These are phyloP conservation scores for Pythium graminicola DNA, from an alignment of 352 stramenopile species.

Conservation along the genomic window DNA sequence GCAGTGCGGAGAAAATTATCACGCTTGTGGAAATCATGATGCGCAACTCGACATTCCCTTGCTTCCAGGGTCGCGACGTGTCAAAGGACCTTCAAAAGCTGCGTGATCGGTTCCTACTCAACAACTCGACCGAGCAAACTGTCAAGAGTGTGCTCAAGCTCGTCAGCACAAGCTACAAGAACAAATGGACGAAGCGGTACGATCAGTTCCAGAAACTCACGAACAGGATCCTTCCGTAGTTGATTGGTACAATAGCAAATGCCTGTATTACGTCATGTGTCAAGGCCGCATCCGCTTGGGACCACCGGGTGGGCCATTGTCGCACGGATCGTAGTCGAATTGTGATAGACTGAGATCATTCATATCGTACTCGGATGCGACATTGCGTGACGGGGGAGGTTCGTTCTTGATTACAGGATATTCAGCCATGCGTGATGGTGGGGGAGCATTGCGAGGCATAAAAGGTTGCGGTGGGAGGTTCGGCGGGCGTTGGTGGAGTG, in stretches of 20 bases:
- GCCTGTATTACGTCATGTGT: constrained; percentile 1
- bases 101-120: constrained; percentile 82
- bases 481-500: constrained; percentile 9
- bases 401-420: constrained; percentile 25
- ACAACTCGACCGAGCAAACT: constrained; percentile 80
- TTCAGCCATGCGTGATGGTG: constrained; percentile 34
- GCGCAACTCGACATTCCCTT: constrained; percentile 73
- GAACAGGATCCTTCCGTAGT: constrained; percentile 76
- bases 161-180: constrained; percentile 90
- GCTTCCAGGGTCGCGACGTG: constrained; percentile 81
- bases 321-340: constrained; percentile 71
- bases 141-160: constrained; percentile 87
- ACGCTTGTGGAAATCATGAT: constrained; percentile 78
- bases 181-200: constrained; percentile 98
- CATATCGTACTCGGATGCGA: constrained; percentile 51
- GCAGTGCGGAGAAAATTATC: constrained; percentile 58
- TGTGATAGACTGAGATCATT: constrained; percentile 80
- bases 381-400: constrained; percentile 6
- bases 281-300: constrained; percentile 42
- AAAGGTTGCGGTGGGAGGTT: constrained; percentile 19
- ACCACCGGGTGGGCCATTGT: constrained; percentile 16
- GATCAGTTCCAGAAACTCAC: constrained; percentile 93
- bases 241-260: neutral
- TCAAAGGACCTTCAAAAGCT: constrained; percentile 79
- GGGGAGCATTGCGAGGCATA: constrained; percentile 35